Conservation (phyloP, 2,329 filamentous ascomycete genomes). For the Cryoendolithus antarcticus region DNA sequence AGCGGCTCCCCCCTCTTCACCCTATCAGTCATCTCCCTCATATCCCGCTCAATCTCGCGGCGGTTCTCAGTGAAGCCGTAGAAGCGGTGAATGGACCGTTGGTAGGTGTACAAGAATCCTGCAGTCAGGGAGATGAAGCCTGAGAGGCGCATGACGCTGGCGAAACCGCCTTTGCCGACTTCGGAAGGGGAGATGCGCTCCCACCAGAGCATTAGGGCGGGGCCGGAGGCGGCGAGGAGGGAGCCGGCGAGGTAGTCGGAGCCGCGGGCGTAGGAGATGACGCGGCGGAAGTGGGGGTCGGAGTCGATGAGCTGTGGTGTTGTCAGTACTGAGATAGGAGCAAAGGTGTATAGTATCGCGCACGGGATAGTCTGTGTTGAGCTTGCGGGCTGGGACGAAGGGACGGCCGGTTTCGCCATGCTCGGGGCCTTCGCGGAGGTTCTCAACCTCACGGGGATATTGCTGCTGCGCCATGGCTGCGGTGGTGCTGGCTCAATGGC, state of each 20-base stretch:
- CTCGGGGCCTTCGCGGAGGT: conserved; percentile 17
- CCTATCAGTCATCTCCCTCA: conserved; percentile 94
- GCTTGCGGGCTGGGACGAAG: conserved; percentile 56
- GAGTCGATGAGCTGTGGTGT: conserved; percentile 81
- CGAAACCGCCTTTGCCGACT: conserved; percentile 70
- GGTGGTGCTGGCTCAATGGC: conserved; percentile 6
- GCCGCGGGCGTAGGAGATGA: conserved; percentile 71
- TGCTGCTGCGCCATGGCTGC: conserved; percentile 13
- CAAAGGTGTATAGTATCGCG: conserved; percentile 7
- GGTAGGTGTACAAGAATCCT: conserved; percentile 76
- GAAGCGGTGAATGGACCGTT: conserved; percentile 73
- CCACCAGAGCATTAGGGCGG: conserved; percentile 62
- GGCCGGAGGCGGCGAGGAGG: conserved; percentile 57
- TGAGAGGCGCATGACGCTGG: conserved; percentile 68
- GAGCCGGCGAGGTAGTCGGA: conserved; percentile 69
- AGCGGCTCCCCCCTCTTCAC: conserved; percentile 85
- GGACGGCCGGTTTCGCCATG: conserved; percentile 17
- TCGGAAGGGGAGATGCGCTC: conserved; percentile 78
- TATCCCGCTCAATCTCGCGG: conserved; percentile 88
- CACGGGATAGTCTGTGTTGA: conserved; percentile 79
- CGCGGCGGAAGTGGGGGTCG: conserved; percentile 90
- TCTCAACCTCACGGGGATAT: conserved; percentile 10
- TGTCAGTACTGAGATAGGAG: conserved; percentile 13
- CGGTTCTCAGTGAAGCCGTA: conserved; percentile 90
- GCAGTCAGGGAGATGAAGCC: conserved; percentile 61